phyloP scores from a whole-genome alignment of 2,329 filamentous ascomycete genomes.

The Aspergillus novoparasiticus region DNA sequence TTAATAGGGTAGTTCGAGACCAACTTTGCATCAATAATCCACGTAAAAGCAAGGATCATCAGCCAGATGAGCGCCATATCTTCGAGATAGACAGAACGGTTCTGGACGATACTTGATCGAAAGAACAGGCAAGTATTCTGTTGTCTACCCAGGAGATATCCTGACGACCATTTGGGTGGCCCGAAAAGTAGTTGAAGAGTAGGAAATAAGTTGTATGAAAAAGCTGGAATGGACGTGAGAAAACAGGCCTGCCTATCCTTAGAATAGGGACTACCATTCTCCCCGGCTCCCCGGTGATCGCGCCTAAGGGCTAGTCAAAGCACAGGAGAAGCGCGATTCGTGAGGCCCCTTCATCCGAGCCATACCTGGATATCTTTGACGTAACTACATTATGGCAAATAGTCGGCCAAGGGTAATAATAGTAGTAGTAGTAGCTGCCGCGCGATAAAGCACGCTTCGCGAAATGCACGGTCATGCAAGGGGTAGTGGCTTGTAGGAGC shows the following conservation, averaged over 20 bases:
- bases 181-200: slow-evolving; percentile 11
- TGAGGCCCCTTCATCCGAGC: slow-evolving; percentile 37
- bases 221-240: slow-evolving; percentile 20
- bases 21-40: slow-evolving; percentile 38
- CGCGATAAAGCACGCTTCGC: slow-evolving; percentile 34
- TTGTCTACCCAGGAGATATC: slow-evolving; percentile 8
- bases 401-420: slow-evolving; percentile 24
- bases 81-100: slow-evolving; percentile 13
- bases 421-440: slow-evolving; percentile 25
- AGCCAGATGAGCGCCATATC: slow-evolving; percentile 32
- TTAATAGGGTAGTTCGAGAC: slow-evolving; percentile 72
- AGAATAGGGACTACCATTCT: slow-evolving; percentile 25
- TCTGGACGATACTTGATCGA: slow-evolving; percentile 16
- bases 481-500: slow-evolving; percentile 28
- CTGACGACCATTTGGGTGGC: slow-evolving; percentile 2
- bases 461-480: slow-evolving; percentile 37
- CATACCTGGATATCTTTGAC: slow-evolving; percentile 44
- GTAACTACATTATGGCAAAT: slow-evolving; percentile 40
- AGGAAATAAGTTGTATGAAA: slow-evolving; percentile 16
- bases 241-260: slow-evolving; percentile 24
- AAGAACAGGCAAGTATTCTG: slow-evolving; percentile 21
- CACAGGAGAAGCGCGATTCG: slow-evolving; percentile 36
- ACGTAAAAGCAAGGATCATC: slow-evolving; percentile 29
- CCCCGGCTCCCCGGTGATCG: slow-evolving; percentile 26
- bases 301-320: slow-evolving; percentile 31